A percentile compares a stretch with the other conserved stretches of the same genome.
Conservation (phyloP, 2,329 filamentous ascomycete genomes). For the Cladobotryum mycophilum region DNA sequence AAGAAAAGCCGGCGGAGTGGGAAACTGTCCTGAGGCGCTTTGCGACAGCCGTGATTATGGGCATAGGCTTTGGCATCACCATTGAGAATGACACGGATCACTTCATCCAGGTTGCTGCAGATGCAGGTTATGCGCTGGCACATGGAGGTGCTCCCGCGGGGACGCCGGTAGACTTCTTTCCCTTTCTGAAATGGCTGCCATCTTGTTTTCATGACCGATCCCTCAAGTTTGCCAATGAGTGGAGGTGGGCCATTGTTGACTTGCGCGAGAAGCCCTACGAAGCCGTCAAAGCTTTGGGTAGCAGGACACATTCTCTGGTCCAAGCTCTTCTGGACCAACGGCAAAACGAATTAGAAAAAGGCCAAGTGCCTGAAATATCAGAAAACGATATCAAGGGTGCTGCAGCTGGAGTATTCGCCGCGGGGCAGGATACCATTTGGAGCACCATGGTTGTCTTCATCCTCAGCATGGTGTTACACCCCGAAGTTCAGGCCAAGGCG, state of each 20-base stretch:
- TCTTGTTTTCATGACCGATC: constrained; percentile 27
- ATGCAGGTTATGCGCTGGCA: constrained; percentile 23
- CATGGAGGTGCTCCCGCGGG: constrained; percentile 25
- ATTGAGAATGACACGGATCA: constrained; percentile 32
- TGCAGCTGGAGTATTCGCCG: constrained; percentile 41
- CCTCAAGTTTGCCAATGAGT: constrained; percentile 24
- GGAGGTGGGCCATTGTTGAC: constrained; percentile 27
- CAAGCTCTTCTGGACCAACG: constrained; percentile 22
- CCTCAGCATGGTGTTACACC: constrained; percentile 37
- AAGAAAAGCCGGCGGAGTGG: constrained; percentile 29
- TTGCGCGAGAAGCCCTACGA: constrained; percentile 41
- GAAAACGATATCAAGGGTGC: constrained; percentile 44
- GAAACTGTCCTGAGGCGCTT: constrained; percentile 32
- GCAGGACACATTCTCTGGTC: constrained; percentile 24
- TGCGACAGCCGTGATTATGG: constrained; percentile 34
- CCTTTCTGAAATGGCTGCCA: constrained; percentile 37
- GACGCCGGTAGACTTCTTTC: constrained; percentile 43
- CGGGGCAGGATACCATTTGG: constrained; percentile 42
- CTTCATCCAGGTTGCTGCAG: constrained; percentile 33
- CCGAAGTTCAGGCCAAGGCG: constrained; percentile 40
- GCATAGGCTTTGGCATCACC: constrained; percentile 38
- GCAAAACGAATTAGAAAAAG: constrained; percentile 19
- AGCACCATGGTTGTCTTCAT: constrained; percentile 38
- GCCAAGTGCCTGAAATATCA: constrained; percentile 26
- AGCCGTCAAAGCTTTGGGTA: constrained; percentile 24